Base-by-base conservation (phyloP, 352 stramenopile genomes). In the Globisporangium megalacanthum region DNA sequence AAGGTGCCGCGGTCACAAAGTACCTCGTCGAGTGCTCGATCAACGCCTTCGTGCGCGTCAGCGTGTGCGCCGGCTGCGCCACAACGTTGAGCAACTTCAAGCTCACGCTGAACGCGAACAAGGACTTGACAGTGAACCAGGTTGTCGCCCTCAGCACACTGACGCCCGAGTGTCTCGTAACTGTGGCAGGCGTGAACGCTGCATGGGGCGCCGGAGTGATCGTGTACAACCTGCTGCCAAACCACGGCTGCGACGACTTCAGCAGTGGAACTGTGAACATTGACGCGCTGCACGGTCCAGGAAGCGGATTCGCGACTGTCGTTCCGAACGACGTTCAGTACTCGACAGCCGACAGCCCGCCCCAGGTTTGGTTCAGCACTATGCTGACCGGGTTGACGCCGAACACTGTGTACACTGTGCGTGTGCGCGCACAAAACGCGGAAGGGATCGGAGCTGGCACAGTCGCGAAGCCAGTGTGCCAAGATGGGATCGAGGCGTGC, bases 11-110 rank as follows among this genome's bases (percentile, higher is more conserved):
- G 1, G 56, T 97, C 6, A 56, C 58, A 1, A 64, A 73, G 9
- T 98, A 95, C 66, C 33, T 88, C 5, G 69, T 98, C n/a, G 88
- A 97, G 56, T 96, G 89, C 69, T 94, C 84, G 1, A 77, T 77
- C 0, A 67, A 82, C 44, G 66, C 56, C 9, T 92, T 92, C 62
- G 58, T 60, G 3, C 50, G 60, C 1, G 61, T 70, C 0, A 9
- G 49, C 17, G 14, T 89, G 25, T 94, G 84, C 20, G 54, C 69
- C 8, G 70, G 63, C 6, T 94, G 84, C 35, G 81, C 72, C 2
- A 66, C 54, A 10, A 52, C 55, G 4, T 64, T 95, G 3, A 72
- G 60, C 10, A 51, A 55, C 1, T 65, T 62, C 6, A 66, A 55
- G 4, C 59, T 83, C 8, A 83, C 75, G 49, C 60, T 92, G 9